Base-by-base conservation (phyloP, 1,139 yeast species). In the Candida sp. region DNA sequence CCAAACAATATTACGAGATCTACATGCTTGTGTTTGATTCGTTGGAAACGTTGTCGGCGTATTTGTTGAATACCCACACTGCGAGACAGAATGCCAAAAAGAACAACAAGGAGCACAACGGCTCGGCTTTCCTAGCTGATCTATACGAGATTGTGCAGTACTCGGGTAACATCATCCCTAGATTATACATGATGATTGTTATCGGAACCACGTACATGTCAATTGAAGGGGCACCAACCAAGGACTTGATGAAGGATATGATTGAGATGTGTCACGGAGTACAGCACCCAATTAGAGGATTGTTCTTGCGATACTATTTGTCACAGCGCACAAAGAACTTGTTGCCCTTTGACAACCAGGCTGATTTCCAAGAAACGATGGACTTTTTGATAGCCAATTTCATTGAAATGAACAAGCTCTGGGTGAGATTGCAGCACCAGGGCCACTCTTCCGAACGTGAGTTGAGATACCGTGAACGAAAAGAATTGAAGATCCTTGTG, bases 221-320 rank as follows among this genome's bases (percentile, higher is more conserved):
- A 5, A 78, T 88, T 6, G 82, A 86, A 4, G 92, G 86, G 51
- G 87, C 97, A 0, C 97, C 98, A 0, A 80, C 84, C 28, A 84
- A 84, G 65, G 98, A 93, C 59, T 88, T 96, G 51, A 83, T 94
- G 85, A 90, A 89, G 66, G 99, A 94, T 66, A 88, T 96, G 96
- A 87, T 94, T 66, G 99, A 96, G 68, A 94, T 94, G 99, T 88
- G 97, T 58, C 82, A 96, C 42, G 99, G 98, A n/a, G 97, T 93
- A 2, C 99, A 94, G 69, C 96, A 91, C 65, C 99, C 99, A 0
- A 84, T 91, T 34, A 75, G 94, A 54, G 99, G 99, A 1, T 73
- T 94, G 54, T 94, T 94, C 67, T 73, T 96, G 62, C 77, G 99
- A 49, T 93, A 94, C 72, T 94, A 91, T 66, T 74, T 94, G 44